Evolutionary conservation across 2,329 filamentous ascomycete species (phyloP).

Genomic region (Tolypocladium amazonense): DNA sequence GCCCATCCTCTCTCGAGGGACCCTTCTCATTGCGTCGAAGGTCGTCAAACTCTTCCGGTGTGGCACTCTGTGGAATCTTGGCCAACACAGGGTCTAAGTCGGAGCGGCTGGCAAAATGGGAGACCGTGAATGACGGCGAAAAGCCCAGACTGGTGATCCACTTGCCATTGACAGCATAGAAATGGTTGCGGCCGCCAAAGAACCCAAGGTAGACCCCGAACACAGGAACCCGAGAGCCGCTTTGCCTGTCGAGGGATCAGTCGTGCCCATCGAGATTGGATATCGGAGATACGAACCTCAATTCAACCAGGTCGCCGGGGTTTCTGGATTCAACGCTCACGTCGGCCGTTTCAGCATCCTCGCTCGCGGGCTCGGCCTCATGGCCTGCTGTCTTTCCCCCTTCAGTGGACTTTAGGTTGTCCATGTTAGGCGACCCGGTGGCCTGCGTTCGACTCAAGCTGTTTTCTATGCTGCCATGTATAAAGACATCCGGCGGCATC

Average conservation of each 20-base stretch:
- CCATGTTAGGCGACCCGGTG: slow-evolving; percentile 20
- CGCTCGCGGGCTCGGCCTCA: slow-evolving; percentile 16
- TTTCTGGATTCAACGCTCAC: slow-evolving; percentile 14
- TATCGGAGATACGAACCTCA: slow-evolving; percentile 19
- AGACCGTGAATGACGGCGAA: slow-evolving; percentile 37
- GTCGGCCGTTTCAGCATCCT: slow-evolving; percentile 13
- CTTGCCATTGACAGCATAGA: slow-evolving; percentile 41
- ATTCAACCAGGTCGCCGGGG: slow-evolving; percentile 42
- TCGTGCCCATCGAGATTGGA: neutral
- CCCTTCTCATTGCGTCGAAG: slow-evolving; percentile 24
- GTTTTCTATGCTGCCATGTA: slow-evolving; percentile 18
- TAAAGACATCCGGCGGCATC: slow-evolving; percentile 13
- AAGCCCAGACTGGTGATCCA: slow-evolving; percentile 32
- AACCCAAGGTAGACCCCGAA: slow-evolving; percentile 43
- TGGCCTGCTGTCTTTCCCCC: slow-evolving; percentile 12
- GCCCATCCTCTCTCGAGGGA: slow-evolving; percentile 32
- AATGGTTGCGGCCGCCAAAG: slow-evolving; percentile 40
- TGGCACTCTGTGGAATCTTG: slow-evolving; percentile 15
- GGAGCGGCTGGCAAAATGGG: slow-evolving; percentile 28
- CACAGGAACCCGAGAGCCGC: slow-evolving; percentile 31
- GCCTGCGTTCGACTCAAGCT: slow-evolving; percentile 21
- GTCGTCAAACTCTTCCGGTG: slow-evolving; percentile 19
- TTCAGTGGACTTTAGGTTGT: slow-evolving; percentile 13
- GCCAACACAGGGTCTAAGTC: slow-evolving; percentile 30
- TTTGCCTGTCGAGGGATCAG: slow-evolving; percentile 9